Base-by-base conservation (phyloP, 345 rosid species). In the Viola odorata region DNA sequence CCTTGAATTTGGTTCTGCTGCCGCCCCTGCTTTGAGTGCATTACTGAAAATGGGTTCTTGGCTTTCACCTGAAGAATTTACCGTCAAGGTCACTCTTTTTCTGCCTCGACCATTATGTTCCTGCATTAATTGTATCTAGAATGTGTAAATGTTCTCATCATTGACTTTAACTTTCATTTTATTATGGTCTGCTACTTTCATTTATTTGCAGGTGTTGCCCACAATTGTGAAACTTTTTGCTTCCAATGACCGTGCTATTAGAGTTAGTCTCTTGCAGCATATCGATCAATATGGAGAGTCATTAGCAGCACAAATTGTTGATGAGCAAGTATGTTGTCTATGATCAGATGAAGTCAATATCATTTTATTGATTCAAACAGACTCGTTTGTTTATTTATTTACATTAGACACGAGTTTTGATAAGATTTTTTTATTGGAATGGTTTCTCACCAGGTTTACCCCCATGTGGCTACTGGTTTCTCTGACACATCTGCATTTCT, bases 1-100 rank as follows among this genome's bases (percentile, higher is more conserved):
- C 66, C 92, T 94, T 73, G 97, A 94, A 81, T 94, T 82, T 86
- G 97, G 99, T 70, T 94, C 97, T 49, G 99, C 97, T 70, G 86
- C 85, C 64, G 96, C 99, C 70, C 91, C 89, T 70, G 96, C 97
- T 63, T 77, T 94, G 81, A 81, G 91, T 52, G 89, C 97, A 37
- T 66, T 94, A 61, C 80, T 94, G 80, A 90, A 90, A 81, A 86
- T 94, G 89, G 95, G 96, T 55, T 82, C 89, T n/a, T 94, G 97
- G 97, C 87, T 90, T 78, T 75, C 96, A 10, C 59, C 84, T 60
- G 99, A 94, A 73, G 97, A 94, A 70, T 94, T 86, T 77, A 82
- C 67, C 77, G 66, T 79, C 68, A 94, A 94, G 97, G 99, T 90
- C 50, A 50, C 32, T 64, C 63, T 59, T 54, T 41, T 60, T 45